Percentiles rank a stretch among this genome's conserved stretches.
Evolutionary conservation across 805 yeast species (phyloP).

Genomic region (Yarrowia sp.): DNA sequence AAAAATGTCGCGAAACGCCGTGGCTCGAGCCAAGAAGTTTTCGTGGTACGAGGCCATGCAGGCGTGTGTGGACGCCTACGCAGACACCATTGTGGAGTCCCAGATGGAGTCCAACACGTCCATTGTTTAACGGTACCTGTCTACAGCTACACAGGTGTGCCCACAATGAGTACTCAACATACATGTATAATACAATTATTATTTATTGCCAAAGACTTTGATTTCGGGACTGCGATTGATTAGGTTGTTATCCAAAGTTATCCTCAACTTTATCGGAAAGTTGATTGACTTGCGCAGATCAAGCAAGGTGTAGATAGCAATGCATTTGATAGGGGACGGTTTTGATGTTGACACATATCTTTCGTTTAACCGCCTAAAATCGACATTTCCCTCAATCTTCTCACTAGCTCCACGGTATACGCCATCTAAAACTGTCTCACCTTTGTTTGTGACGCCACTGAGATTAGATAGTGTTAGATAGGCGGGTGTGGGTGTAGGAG

Average conservation of each 20-base stretch:
- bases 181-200: constrained; percentile 32
- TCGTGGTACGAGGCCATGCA: constrained; percentile 40
- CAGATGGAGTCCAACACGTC: constrained; percentile 9
- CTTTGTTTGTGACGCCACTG: constrained; percentile 3
- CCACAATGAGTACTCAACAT: constrained; percentile 27
- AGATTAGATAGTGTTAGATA: not conserved
- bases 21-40: constrained; percentile 33
- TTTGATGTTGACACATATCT: no score
- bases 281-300: no score
- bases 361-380: no score
- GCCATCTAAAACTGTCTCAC: constrained; percentile 1
- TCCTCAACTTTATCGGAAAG: no score
- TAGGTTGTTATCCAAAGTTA: not conserved
- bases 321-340: no score
- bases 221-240: not conserved
- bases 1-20: constrained; percentile 33
- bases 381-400: no score
- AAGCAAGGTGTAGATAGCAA: no score
- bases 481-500: no score
- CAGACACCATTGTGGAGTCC: constrained; percentile 33
- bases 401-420: not conserved
- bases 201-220: not conserved
- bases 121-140: constrained; percentile 5
- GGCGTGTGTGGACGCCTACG: constrained; percentile 39
- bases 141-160: not conserved